These are phyloP conservation scores for Lathyrus tuberosus DNA, from an alignment of 306 rosid species.

Conservation along the genomic window DNA sequence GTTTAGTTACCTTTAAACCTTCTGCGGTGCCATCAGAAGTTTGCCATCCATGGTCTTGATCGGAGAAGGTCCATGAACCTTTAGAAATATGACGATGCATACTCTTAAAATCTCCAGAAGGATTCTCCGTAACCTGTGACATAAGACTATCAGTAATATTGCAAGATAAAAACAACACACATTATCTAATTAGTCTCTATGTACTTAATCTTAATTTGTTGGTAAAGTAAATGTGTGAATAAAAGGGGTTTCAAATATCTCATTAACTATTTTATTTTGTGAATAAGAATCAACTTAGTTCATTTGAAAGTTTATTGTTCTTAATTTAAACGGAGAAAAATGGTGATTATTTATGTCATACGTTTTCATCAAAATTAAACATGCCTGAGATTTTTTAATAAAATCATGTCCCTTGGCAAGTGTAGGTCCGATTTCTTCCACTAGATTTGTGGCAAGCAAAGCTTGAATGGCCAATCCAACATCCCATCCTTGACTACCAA, in stretches of 20 bases:
- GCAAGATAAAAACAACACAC: background rate
- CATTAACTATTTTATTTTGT: no score
- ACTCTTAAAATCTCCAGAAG: constrained; percentile 59
- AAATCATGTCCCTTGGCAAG: constrained; percentile 67
- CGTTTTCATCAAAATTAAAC: background rate
- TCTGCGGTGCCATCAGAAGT: constrained; percentile 87
- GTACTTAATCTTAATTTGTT: no score
- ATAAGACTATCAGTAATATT: background rate
- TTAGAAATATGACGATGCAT: constrained; percentile 80
- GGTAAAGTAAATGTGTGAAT: no score
- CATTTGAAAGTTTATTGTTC: no score
- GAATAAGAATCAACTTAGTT: no score
- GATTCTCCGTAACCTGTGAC: constrained; percentile 58
- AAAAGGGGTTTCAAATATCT: no score
- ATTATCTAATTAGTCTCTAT: no score
- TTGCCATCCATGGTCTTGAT: constrained; percentile 89
- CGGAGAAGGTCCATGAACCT: constrained; percentile 87
- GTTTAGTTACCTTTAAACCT: constrained; percentile 59
- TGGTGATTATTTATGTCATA: no score
- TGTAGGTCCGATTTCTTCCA: constrained; percentile 52
- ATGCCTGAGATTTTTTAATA: constrained; percentile 70
- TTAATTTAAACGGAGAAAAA: no score
- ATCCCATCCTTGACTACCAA: constrained; percentile 81
- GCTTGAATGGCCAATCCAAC: constrained; percentile 67
- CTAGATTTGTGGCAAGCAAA: constrained; percentile 57